Percentiles rank a stretch among this genome's conserved stretches.
Conservation (phyloP, 2,329 filamentous ascomycete genomes). For the Penicillium janthinellum region DNA sequence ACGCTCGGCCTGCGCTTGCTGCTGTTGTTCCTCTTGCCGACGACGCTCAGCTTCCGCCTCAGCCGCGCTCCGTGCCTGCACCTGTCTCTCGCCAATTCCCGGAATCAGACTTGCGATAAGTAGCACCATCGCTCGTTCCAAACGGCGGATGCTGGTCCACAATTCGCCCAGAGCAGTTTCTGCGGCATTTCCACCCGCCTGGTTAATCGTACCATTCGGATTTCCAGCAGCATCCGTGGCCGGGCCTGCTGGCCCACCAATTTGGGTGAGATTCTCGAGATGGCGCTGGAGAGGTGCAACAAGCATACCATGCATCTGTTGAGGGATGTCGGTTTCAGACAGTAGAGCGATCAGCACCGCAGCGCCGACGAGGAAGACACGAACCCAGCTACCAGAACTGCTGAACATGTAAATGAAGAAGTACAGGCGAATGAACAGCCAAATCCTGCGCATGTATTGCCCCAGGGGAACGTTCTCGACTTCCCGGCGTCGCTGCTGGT, state of each 20-base stretch:
- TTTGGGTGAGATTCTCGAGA: conserved; percentile 46
- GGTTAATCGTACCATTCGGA: conserved; percentile 4
- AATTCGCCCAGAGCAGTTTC: conserved; percentile 15
- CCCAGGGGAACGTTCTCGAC: conserved; percentile 19
- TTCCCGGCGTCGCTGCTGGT: conserved; percentile 27
- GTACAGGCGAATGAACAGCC: conserved; percentile 61
- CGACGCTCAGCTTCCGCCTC: conserved; percentile 40
- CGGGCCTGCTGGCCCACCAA: conserved; percentile 28
- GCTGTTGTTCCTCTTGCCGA: conserved; percentile 10
- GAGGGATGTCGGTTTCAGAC: conserved; percentile 45
- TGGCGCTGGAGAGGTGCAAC: conserved; percentile 47
- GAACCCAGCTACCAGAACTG: conserved; percentile 49
- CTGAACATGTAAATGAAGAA: conserved; percentile 62
- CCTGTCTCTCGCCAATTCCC: conserved; percentile 63
- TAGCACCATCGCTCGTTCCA: conserved; percentile 61
- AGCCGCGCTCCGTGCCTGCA: conserved; percentile 57
- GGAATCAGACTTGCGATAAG: conserved; percentile 65
- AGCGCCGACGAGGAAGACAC: conserved; percentile 42
- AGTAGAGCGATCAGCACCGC: conserved; percentile 44
- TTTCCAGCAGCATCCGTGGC: conserved; percentile 7
- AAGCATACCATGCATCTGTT: conserved; percentile 36
- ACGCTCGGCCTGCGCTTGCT: background rate
- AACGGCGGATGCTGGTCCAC: conserved; percentile 43
- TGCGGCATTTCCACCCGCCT: conserved; percentile 6
- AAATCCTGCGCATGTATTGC: conserved; percentile 50